Evolutionary conservation across 352 stramenopile species (phyloP).

Genomic region (Globisporangium parvum): DNA sequence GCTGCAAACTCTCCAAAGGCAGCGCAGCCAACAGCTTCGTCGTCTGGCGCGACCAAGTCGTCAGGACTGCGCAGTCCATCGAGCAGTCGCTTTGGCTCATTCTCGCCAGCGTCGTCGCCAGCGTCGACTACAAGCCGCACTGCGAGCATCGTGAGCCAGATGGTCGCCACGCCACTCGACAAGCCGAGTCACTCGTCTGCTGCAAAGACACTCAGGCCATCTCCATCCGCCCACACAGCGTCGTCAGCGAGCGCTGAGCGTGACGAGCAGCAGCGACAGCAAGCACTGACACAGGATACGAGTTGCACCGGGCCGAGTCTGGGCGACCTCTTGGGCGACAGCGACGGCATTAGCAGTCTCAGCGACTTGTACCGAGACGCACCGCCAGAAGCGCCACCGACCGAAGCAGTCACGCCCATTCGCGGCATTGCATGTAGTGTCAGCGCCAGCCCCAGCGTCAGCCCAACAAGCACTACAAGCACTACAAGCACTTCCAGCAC

Average conservation of each 20-base stretch:
- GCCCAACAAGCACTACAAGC: not conserved
- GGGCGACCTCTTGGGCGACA: not conserved
- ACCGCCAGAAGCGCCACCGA: not conserved
- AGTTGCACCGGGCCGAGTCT: not conserved
- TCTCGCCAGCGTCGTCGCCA: constrained; percentile 1
- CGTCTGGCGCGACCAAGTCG: constrained; percentile 1
- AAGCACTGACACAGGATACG: not conserved
- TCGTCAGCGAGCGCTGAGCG: not conserved
- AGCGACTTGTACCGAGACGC: constrained; percentile 9
- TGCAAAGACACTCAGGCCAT: not conserved
- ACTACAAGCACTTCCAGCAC: not conserved
- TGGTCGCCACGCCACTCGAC: constrained; percentile 2
- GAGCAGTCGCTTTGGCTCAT: constrained; percentile 8
- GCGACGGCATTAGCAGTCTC: constrained; percentile 5
- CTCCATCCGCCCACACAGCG: not conserved
- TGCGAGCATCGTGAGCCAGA: constrained; percentile 14
- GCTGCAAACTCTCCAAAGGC: constrained; percentile 1
- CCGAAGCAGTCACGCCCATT: not conserved
- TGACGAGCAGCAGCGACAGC: not conserved
- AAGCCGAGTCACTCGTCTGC: not conserved
- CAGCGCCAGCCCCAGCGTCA: not conserved
- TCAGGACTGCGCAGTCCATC: constrained; percentile 10
- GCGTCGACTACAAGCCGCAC: constrained; percentile 5
- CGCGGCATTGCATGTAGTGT: not conserved
- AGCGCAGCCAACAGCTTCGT: not conserved